These are phyloP conservation scores for Monosporozyma aquatica DNA, from an alignment of 805 yeast species.

Conservation along the genomic window DNA sequence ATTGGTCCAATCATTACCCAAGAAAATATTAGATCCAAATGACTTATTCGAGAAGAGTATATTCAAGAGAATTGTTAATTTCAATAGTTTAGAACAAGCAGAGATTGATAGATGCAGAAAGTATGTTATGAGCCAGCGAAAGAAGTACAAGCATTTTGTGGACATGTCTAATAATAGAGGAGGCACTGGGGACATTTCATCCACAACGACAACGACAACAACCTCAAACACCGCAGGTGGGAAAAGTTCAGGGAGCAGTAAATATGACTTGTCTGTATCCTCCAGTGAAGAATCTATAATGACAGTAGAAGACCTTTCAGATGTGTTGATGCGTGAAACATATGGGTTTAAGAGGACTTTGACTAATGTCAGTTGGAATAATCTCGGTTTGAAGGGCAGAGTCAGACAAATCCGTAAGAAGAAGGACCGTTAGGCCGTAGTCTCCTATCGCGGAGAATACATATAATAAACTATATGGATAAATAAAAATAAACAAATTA, in stretches of 20 bases:
- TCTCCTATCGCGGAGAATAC: too few relatives aligned
- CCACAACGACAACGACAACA: background rate
- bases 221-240: background rate
- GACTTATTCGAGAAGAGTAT: conserved; percentile 56
- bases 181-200: too few relatives aligned
- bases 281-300: conserved; percentile 30
- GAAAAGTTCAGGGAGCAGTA: conserved; percentile 4
- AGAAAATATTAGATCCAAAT: conserved; percentile 58
- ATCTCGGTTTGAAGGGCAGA: conserved; percentile 41
- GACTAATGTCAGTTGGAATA: conserved; percentile 56
- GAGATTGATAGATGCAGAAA: conserved; percentile 71
- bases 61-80: conserved; percentile 62
- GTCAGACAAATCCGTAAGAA: conserved; percentile 38
- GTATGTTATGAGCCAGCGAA: conserved; percentile 62
- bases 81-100: conserved; percentile 69
- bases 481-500: background rate
- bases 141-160: conserved; percentile 26
- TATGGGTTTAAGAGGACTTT: conserved; percentile 36
- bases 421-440: conserved; percentile 4
- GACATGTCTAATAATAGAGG: conserved; percentile 8
- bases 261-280: conserved; percentile 15
- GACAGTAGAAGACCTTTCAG: background rate
- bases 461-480: too few relatives aligned
- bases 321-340: conserved; percentile 20
- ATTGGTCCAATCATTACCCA: conserved; percentile 76